Percentiles rank a stretch among this genome's conserved stretches.
These are phyloP conservation scores for Setaria italica DNA, from an alignment of 202 grass and related monocot genomes.

Conservation along the genomic window DNA sequence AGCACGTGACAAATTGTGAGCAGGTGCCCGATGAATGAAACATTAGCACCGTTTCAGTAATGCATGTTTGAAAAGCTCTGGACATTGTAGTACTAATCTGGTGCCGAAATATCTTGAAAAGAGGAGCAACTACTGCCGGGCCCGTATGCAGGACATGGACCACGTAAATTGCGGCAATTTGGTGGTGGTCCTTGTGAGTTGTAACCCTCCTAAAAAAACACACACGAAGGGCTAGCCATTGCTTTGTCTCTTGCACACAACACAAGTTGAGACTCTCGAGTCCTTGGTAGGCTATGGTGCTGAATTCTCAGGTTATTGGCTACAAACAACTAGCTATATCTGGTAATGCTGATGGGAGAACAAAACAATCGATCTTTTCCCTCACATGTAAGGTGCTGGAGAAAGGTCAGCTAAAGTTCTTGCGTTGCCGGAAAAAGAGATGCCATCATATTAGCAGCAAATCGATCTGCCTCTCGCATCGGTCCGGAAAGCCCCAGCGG, in stretches of 20 bases:
- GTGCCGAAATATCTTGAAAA: slow-evolving; percentile 49
- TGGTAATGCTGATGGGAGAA: slow-evolving; percentile 34
- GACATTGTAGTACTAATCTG: slow-evolving; percentile 5
- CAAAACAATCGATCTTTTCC: slow-evolving; percentile 26
- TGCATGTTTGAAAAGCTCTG: slow-evolving; percentile 17
- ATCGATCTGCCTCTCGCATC: not conserved
- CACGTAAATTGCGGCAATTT: slow-evolving; percentile 48
- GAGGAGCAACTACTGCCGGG: not conserved
- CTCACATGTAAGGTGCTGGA: slow-evolving; percentile 20
- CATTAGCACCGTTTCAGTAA: slow-evolving; percentile 6
- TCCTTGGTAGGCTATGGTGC: not conserved
- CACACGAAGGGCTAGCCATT: not conserved
- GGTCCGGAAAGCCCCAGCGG: slow-evolving; percentile 15
- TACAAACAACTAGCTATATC: not conserved
- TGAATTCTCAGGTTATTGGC: slow-evolving; percentile 13
- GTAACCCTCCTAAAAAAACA: not conserved
- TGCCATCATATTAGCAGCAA: slow-evolving; percentile 10
- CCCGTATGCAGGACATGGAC: slow-evolving; percentile 26
- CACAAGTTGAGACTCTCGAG: not conserved
- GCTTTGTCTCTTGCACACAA: not conserved
- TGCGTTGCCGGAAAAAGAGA: slow-evolving; percentile 10
- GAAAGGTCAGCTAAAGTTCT: slow-evolving; percentile 9
- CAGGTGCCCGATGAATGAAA: too few relatives aligned
- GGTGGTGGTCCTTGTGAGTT: slow-evolving; percentile 38
- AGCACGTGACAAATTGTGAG: too few relatives aligned